Evolutionary conservation across 208 protist genomes (phyloP).

Genomic region (Leishmania braziliensis): DNA sequence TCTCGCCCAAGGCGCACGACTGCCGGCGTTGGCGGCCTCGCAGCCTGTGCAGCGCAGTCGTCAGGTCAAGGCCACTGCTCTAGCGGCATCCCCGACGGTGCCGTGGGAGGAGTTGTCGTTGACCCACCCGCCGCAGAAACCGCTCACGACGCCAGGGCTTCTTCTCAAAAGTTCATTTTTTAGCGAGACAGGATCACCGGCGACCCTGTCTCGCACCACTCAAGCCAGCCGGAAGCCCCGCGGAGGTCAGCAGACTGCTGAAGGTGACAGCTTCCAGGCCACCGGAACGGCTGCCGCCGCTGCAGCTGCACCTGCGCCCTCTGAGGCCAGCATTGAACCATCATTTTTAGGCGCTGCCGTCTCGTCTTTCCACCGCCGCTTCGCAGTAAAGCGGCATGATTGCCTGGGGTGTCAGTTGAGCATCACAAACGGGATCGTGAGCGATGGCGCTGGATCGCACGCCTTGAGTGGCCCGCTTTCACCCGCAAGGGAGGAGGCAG

Average conservation of each 20-base stretch:
- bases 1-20: background rate
- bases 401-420: constrained; percentile 25
- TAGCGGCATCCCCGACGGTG: background rate
- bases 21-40: constrained; percentile 1
- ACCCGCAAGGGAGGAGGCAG: constrained; percentile 27
- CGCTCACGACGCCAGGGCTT: background rate
- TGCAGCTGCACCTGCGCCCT: background rate
- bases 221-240: background rate
- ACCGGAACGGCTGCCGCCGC: background rate
- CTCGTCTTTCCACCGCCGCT: constrained; percentile 35
- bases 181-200: background rate
- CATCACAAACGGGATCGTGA: constrained; percentile 12
- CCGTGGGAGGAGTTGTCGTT: constrained; percentile 21
- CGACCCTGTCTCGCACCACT: background rate
- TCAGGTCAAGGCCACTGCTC: background rate
- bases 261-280: background rate
- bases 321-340: background rate
- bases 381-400: constrained; percentile 34
- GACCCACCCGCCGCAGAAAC: constrained; percentile 10
- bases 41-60: background rate
- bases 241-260: background rate
- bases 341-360: constrained; percentile 2
- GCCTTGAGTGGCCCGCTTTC: constrained; percentile 13
- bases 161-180: background rate
- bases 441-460: background rate